Conservation (phyloP, 305 asterid genomes). For the Rubia occidens region DNA sequence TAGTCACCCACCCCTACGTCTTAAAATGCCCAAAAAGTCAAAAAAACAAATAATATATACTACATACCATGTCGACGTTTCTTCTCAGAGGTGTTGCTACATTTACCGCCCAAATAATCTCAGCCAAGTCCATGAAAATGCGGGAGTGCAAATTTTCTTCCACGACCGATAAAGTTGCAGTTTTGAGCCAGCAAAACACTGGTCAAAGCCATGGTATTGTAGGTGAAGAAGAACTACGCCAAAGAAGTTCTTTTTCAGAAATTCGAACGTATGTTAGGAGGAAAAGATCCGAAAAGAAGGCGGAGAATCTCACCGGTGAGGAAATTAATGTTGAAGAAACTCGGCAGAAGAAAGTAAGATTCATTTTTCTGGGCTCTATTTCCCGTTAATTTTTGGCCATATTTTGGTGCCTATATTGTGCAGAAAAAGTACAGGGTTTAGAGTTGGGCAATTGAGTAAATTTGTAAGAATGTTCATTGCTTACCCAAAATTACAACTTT, state of each 20-base stretch:
- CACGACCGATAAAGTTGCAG: conserved; percentile 15
- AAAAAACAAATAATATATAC: no score
- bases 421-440: not conserved
- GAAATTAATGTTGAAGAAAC: conserved; percentile 29
- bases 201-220: conserved; percentile 30
- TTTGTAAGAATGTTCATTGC: no score
- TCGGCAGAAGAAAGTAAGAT: conserved; percentile 32
- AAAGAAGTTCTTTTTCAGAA: conserved; percentile 27
- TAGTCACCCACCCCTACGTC: not conserved
- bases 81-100: conserved; percentile 20
- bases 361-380: not conserved
- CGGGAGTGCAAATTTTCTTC: conserved; percentile 11
- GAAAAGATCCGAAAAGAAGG: conserved; percentile 36
- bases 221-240: conserved; percentile 28
- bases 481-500: conserved; percentile 5
- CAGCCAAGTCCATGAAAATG: conserved; percentile 25
- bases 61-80: conserved; percentile 23
- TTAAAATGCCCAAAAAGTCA: no score
- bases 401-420: not conserved
- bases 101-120: conserved; percentile 18
- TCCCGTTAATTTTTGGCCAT: not conserved
- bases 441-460: not conserved
- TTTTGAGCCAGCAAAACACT: conserved; percentile 26
- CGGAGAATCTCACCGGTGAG: conserved; percentile 24
- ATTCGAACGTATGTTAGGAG: conserved; percentile 53